A percentile compares a stretch with the other conserved stretches of the same genome.
Conservation (phyloP, 352 stramenopile species). For the Pythium insidiosum region DNA sequence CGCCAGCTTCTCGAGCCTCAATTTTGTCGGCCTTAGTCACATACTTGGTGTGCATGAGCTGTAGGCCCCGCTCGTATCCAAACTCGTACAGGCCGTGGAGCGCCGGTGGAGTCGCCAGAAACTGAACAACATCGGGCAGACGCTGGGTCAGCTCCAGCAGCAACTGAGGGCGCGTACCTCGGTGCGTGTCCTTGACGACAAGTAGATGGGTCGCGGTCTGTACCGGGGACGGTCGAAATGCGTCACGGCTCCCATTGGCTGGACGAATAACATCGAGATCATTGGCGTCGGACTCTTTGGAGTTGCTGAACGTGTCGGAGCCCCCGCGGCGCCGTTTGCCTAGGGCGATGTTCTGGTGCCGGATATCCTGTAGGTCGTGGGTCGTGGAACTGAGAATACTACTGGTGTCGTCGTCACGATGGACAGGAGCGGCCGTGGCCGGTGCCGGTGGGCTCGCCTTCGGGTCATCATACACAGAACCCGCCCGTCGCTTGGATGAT, state of each 20-base stretch:
- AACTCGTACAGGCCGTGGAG: not conserved
- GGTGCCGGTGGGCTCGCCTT: not conserved
- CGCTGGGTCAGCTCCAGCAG: not conserved
- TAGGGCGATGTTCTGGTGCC: not conserved
- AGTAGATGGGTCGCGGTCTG: not conserved
- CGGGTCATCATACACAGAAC: not conserved
- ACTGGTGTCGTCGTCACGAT: not conserved
- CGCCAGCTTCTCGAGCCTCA: not conserved
- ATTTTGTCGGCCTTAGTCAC: not conserved
- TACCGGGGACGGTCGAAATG: not conserved
- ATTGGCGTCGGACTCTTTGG: not conserved
- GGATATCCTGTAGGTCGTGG: not conserved
- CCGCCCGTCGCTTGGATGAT: not conserved
- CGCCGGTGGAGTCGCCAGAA: constrained; percentile 1
- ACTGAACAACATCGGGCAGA: not conserved
- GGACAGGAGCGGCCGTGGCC: not conserved
- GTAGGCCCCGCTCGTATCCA: not conserved
- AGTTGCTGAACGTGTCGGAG: not conserved
- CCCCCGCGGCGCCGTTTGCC: not conserved
- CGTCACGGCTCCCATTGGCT: not conserved
- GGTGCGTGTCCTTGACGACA: not conserved
- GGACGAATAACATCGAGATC: not conserved
- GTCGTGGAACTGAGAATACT: not conserved
- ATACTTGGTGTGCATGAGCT: not conserved
- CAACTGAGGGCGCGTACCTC: not conserved